Base-by-base conservation (phyloP, 2,329 filamentous ascomycete species). In the Colletotrichum truncatum region DNA sequence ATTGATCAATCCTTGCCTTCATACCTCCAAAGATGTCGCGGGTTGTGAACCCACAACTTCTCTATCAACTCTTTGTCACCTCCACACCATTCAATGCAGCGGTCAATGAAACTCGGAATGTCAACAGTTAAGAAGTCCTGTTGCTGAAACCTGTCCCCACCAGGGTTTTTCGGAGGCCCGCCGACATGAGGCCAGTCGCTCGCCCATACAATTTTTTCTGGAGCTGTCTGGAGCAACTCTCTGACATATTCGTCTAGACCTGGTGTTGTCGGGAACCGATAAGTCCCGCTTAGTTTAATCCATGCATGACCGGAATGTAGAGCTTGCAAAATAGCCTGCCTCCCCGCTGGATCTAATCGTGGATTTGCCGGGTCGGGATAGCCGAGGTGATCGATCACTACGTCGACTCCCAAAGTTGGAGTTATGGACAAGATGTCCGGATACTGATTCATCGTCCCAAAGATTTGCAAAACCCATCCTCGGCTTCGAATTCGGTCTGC, bases 111-210 rank as follows among this genome's bases (percentile, higher is more conserved):
- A 4, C n/a, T 11, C 11, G 54, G 54, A 39, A 48, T 21, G 21
- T 57, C 54, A 36, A 28, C 25, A 5, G 28, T 48, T 41, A 57
- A 34, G 21, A 57, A 48, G 5, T 57, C 54, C 14, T 57, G 54
- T 11, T 57, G 30, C 54, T 46, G 26, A 11, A 57, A 30, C 12
- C 52, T 30, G 11, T 56, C 38, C 3, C 52, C 38, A 5, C 28
- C 26, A 6, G 52, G 52, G 6, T 56, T 56, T 39, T 43, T 43
- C n/a, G 25, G 38, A 8, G 52, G 52, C 11, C 52, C 52, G 12
- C 52, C 52, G 2, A 56, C 52, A 12, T 66, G 63, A 18, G 63
- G 63, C 56, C 56, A 66, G 36, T 66, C 63, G 23, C 63, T 66
- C 4, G 56, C 63, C 41, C 46, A 62, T 1, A 66, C 52, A 6